Evolutionary conservation across 768 basidiomycete genomes (phyloP).

Genomic region (Boletus pseudopeckii): DNA sequence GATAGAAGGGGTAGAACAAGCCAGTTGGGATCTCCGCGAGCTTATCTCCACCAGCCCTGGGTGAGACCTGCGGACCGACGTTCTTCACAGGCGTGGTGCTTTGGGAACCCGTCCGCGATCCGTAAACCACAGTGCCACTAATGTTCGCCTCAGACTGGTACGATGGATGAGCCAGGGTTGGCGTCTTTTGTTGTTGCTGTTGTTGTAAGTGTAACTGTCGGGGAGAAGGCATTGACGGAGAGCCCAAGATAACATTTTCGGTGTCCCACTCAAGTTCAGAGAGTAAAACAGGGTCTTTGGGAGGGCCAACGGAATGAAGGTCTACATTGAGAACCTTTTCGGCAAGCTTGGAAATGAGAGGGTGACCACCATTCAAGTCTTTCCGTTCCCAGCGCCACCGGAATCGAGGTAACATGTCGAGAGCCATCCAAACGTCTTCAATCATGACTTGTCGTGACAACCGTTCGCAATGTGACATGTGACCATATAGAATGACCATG

Average conservation of each 20-base stretch:
- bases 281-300: slow-evolving; percentile 40
- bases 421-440: slow-evolving; percentile 83
- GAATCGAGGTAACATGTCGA: slow-evolving; percentile 85
- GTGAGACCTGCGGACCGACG: slow-evolving; percentile 15
- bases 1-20: slow-evolving; percentile 78
- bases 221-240: slow-evolving; percentile 26
- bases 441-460: slow-evolving; percentile 62
- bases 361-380: slow-evolving; percentile 74
- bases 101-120: slow-evolving; percentile 25
- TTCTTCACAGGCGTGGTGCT: slow-evolving; percentile 31
- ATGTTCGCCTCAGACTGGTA: slow-evolving; percentile 33
- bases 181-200: slow-evolving; percentile 38
- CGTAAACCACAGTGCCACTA: slow-evolving; percentile 23
- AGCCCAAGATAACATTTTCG: slow-evolving; percentile 31
- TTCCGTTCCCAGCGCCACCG: slow-evolving; percentile 92
- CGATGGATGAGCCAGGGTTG: slow-evolving; percentile 31
- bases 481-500: slow-evolving; percentile 87
- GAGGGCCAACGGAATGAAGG: slow-evolving; percentile 50
- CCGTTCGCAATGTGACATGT: slow-evolving; percentile 73
- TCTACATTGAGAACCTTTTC: slow-evolving; percentile 76
- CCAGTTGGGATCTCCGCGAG: slow-evolving; percentile 67
- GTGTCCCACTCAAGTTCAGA: slow-evolving; percentile 46
- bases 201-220: slow-evolving; percentile 27
- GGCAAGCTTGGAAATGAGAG: slow-evolving; percentile 79
- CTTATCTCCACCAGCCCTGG: slow-evolving; percentile 26